These are phyloP conservation scores for Blastobotrys niveus DNA, from an alignment of 1,139 yeast species.

Conservation along the genomic window DNA sequence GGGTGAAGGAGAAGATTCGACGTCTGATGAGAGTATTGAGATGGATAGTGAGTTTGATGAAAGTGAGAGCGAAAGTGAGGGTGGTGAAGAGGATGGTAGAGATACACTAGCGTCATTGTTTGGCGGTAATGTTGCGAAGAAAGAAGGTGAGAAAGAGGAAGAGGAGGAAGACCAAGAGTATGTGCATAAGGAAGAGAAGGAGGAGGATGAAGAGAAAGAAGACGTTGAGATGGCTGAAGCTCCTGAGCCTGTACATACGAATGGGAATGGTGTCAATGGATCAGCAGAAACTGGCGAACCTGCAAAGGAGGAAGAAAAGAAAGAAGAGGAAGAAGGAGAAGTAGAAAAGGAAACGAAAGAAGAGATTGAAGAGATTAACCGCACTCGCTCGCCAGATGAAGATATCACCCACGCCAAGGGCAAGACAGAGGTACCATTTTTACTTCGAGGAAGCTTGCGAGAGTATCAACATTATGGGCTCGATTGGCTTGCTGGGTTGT, in stretches of 20 bases:
- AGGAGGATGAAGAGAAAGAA: constrained; percentile 17
- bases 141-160: constrained; percentile 17
- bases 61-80: constrained; percentile 22
- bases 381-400: constrained; percentile 2
- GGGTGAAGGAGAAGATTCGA: constrained; percentile 21
- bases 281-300: too few species aligned
- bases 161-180: constrained; percentile 14
- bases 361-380: constrained; percentile 3
- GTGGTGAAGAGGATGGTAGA: constrained; percentile 20
- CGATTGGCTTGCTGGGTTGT: constrained; percentile 93
- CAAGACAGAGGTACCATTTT: constrained; percentile 35
- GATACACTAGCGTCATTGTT: constrained; percentile 17
- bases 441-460: constrained; percentile 75
- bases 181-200: constrained; percentile 17
- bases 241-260: constrained; percentile 23
- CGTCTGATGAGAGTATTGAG: constrained; percentile 23
- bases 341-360: neutral
- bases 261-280: too few species aligned
- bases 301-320: constrained; percentile 24
- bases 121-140: constrained; percentile 15
- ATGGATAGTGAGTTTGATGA: constrained; percentile 30
- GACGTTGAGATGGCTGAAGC: constrained; percentile 1
- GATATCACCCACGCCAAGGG: constrained; percentile 6
- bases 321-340: constrained; percentile 14
- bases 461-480: constrained; percentile 94